Evolutionary conservation across 768 basidiomycete species (phyloP), one percentile per base, ranked within the genome.

Genomic region (Suillus discolor): DNA sequence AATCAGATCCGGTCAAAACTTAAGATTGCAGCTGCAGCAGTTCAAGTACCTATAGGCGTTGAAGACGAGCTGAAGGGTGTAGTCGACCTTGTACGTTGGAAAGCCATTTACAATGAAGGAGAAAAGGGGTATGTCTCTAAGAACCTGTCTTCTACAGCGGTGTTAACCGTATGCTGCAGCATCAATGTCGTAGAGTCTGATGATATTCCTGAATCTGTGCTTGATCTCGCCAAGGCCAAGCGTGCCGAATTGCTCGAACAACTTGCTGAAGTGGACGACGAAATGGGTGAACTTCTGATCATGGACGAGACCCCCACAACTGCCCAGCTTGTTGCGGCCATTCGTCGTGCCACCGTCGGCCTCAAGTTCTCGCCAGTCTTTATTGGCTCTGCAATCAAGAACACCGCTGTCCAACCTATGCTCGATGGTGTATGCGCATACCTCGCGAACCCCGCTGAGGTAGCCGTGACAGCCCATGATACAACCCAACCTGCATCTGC

Each of bases 361-460:
- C 88, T 95, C 72, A 94, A 92, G 69, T 99, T 99, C 80, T 92
- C 94, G 0, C 97, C 97, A 1, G 97, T 99, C 62, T 97, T 98
- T 80, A 82, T 98, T 66, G 97, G 97, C 47, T 97, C 96, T 7
- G 97, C 97, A 0, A 91, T 99, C 73, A 98, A 97, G 83, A 99
- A 99, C 77, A 96, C 95, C 9, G 94, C 88, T 45, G 91, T 99
- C 7, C 97, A 99, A 74, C 89, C 94, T 20, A 84, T 99, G 63
- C 83, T 99, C 23, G 96, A 99, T 71, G 97, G 96, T 66, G 91
- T 98, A 23, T 97, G 96, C 73, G 83, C 90, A n/a, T 99, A 98
- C 79, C 86, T 99, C 12, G 94, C 97, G 16, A 92, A 90, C 62
- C 97, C 97, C 0, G 80, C 89, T 0, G 94, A 99, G 76, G 80